phyloP scores from a whole-genome alignment of 2,329 filamentous ascomycete species.

The Cercospora nicotianae region DNA sequence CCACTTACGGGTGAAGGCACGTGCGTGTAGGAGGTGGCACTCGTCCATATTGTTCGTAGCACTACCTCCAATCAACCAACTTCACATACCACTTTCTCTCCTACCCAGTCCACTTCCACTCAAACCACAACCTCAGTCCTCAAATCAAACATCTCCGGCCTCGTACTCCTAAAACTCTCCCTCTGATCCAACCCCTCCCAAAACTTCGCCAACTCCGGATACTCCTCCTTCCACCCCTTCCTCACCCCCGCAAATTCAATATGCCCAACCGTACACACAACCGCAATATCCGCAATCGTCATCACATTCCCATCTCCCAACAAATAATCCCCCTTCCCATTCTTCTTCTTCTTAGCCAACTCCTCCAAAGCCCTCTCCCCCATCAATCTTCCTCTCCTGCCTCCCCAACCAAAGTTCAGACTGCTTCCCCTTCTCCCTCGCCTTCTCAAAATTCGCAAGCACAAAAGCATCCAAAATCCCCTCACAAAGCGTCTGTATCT shows the following conservation, averaged over 20 bases:
- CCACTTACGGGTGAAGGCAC: too few relatives aligned
- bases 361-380: conserved; percentile 20
- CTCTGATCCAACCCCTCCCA: conserved; percentile 22
- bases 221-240: conserved; percentile 23
- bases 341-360: conserved; percentile 14
- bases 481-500: conserved; percentile 21
- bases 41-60: not conserved
- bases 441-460: conserved; percentile 25
- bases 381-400: conserved; percentile 24
- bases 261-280: conserved; percentile 25
- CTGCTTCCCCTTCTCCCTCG: conserved; percentile 16
- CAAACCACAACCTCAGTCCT: conserved; percentile 14
- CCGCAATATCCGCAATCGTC: conserved; percentile 29
- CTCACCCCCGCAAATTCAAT: conserved; percentile 22
- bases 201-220: conserved; percentile 21
- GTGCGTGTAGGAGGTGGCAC: not conserved
- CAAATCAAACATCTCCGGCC: conserved; percentile 25
- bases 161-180: conserved; percentile 20
- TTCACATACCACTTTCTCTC: too few relatives aligned
- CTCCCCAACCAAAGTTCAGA: conserved; percentile 18
- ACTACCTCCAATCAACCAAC: not conserved
- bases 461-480: conserved; percentile 27
- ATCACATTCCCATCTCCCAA: conserved; percentile 13
- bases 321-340: conserved; percentile 18
- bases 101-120: not conserved